Base-by-base conservation (phyloP, 306 rosid species). In the Datisca glomerata region DNA sequence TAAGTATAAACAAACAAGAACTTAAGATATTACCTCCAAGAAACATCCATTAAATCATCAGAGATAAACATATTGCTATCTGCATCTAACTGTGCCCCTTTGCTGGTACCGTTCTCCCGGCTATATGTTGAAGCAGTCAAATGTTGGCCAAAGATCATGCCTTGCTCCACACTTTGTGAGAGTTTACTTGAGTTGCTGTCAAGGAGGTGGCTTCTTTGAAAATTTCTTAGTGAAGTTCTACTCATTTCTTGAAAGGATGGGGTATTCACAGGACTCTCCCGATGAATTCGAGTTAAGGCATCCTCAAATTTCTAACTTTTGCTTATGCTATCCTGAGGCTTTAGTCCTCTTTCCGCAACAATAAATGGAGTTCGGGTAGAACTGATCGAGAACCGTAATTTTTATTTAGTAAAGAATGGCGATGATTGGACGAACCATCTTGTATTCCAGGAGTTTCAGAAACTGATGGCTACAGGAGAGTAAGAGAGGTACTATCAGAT, bases 11-110 rank as follows among this genome's bases (percentile, higher is more conserved):
- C 27, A 25, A 35, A 34, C 37, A 36, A 53, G 51, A 48, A 14
- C 39, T 29, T 32, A 33, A 40, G 24, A 32, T 24, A 53, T 69
- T 60, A 91, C 96, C 85, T 71, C 70, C 34, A 59, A 41, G 87
- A 68, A 35, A 65, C 47, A 35, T 73, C 80, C 86, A 75, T 71
- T 21, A 70, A 58, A 43, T 80, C 75, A 41, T 80, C 67, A 56
- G 76, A 47, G 24, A 78, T 50, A 55, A 21, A 51, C 12, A 37
- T 14, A 17, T 69, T 61, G 91, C 70, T 69, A 41, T 73, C 79
- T 68, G 42, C 56, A 45, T 41, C 73, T 4, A 69, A 61, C 24
- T 57, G 82, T 18, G 56, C 45, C 24, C 41, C 58, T 63, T 69
- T 72, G 43, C 70, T 48, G 46, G 65, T 53, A 43, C 49, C 48